Evolutionary conservation across 148 eudicot genomes (phyloP).

Genomic region (Fagopyrum esculentum): DNA sequence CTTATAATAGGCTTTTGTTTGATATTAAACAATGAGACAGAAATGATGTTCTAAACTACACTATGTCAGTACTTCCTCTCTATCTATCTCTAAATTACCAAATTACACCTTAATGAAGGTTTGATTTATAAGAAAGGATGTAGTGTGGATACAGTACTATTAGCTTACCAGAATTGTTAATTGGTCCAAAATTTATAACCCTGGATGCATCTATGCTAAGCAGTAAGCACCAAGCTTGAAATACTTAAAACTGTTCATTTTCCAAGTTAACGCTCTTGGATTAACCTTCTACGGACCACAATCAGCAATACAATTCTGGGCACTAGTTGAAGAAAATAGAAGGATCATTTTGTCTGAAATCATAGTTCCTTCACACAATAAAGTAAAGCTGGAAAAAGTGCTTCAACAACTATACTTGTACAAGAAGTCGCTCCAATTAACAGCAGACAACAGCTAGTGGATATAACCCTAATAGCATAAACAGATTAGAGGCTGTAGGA

Average conservation of each 20-base stretch:
- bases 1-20: background rate
- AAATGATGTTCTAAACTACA: background rate
- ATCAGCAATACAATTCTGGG: background rate
- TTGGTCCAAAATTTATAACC: background rate
- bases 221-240: background rate
- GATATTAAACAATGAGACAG: background rate
- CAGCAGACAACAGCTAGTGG: background rate
- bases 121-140: background rate
- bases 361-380: background rate
- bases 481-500: background rate
- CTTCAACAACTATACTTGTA: background rate
- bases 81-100: background rate
- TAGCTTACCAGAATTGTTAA: background rate
- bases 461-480: background rate
- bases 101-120: background rate
- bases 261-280: background rate
- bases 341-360: background rate
- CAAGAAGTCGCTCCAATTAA: background rate
- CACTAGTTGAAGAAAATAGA: background rate
- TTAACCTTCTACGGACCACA: background rate
- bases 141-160: background rate
- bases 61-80: background rate
- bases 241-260: background rate
- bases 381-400: background rate
- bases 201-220: background rate